Evolutionary conservation across 1,139 yeast species (phyloP).

Genomic region (Yamadazyma sp.): DNA sequence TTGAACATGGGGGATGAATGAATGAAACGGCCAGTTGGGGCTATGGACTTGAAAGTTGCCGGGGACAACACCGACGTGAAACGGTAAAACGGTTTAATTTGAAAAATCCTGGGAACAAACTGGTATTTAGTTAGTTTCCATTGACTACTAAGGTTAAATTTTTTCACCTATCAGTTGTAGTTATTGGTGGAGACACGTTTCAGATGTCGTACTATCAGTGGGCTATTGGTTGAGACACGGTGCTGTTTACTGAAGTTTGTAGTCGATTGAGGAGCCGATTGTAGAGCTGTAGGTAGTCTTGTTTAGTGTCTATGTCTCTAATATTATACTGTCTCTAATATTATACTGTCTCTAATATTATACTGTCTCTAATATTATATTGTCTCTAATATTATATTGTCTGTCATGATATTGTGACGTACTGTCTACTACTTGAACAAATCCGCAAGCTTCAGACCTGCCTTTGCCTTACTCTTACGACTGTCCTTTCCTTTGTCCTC

Average conservation of each 20-base stretch:
- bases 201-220: no score
- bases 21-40: slow-evolving; percentile 5
- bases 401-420: no score
- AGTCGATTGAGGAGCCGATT: no score
- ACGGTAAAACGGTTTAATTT: slow-evolving; percentile 4
- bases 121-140: background rate
- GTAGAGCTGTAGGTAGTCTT: no score
- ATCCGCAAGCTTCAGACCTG: background rate
- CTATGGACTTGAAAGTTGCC: slow-evolving; percentile 7
- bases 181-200: background rate
- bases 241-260: no score
- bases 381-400: no score
- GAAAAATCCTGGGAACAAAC: background rate
- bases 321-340: no score
- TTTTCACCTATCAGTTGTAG: background rate
- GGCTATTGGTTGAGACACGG: no score
- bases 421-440: background rate
- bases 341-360: no score
- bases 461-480: background rate
- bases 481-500: background rate
- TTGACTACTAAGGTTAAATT: slow-evolving; percentile 3
- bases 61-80: slow-evolving; percentile 22
- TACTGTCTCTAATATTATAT: no score
- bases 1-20: slow-evolving; percentile 22
- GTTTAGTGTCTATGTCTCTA: no score